Evolutionary conservation across 495 filamentous ascomycete species (phyloP).

Genomic region (Podospora pseudopauciseta): DNA sequence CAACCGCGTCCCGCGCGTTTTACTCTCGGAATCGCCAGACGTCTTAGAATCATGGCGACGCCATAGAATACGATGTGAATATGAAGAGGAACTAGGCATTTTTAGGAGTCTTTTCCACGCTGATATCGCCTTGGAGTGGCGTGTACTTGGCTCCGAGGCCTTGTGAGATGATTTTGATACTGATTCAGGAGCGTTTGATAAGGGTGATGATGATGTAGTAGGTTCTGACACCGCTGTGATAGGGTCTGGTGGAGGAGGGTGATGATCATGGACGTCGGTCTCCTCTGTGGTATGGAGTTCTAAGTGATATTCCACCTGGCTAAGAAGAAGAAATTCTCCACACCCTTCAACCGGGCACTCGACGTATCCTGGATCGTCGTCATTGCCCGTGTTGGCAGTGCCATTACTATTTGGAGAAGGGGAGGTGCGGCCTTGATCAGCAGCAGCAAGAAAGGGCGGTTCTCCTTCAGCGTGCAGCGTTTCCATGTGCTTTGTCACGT

Average conservation of each 20-base stretch:
- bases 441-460: slow-evolving; percentile 51
- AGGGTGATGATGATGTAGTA: slow-evolving; percentile 7
- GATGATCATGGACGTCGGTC: slow-evolving; percentile 41
- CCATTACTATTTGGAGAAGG: background rate
- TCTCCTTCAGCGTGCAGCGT: slow-evolving; percentile 49
- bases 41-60: slow-evolving; percentile 10
- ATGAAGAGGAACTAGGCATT: slow-evolving; percentile 23
- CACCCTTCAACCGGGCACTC: slow-evolving; percentile 70
- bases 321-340: slow-evolving; percentile 59
- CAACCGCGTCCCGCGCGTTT: slow-evolving; percentile 29
- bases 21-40: background rate
- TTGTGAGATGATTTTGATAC: slow-evolving; percentile 7
- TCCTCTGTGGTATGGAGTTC: slow-evolving; percentile 65
- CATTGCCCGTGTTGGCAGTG: slow-evolving; percentile 52
- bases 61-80: slow-evolving; percentile 7
- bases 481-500: slow-evolving; percentile 51
- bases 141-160: slow-evolving; percentile 7
- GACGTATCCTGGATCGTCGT: slow-evolving; percentile 49
- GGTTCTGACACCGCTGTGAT: background rate
- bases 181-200: slow-evolving; percentile 15
- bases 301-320: slow-evolving; percentile 66
- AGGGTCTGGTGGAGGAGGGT: background rate
- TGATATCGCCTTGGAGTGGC: slow-evolving; percentile 26
- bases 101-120: slow-evolving; percentile 27
- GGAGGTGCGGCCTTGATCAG: slow-evolving; percentile 10